Percentiles rank a stretch among this genome's conserved stretches.
These are phyloP conservation scores for Fusarium siculi DNA, from an alignment of 2,329 filamentous ascomycete species.

Conservation along the genomic window DNA sequence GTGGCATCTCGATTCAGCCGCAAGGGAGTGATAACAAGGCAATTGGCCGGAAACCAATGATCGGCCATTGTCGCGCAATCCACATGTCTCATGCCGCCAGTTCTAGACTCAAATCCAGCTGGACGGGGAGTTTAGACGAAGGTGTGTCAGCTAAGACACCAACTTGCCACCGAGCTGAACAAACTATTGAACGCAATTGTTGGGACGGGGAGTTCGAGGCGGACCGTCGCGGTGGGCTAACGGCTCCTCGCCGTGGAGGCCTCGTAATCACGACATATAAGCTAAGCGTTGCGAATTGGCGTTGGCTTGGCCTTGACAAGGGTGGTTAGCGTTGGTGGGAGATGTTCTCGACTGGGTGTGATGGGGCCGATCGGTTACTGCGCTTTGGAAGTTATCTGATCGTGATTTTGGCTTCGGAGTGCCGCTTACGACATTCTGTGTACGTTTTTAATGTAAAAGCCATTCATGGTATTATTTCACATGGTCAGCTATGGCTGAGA, in stretches of 20 bases:
- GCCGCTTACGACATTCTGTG: not conserved
- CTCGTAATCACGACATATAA: constrained; percentile 2
- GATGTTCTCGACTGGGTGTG: not conserved
- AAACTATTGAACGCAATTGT: not conserved
- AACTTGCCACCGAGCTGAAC: not conserved
- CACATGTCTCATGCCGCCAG: not conserved
- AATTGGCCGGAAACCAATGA: not conserved
- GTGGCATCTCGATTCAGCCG: not conserved
- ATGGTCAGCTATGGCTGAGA: no score
- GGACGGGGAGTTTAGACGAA: not conserved
- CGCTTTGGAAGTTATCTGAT: not conserved
- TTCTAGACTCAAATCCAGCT: not conserved
- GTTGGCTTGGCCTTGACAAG: not conserved
- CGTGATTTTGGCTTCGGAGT: not conserved
- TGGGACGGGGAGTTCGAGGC: not conserved
- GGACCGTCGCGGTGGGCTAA: not conserved
- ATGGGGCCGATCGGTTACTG: not conserved
- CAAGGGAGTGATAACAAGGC: not conserved
- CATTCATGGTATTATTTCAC: rapidly evolving
- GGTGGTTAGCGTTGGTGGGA: not conserved
- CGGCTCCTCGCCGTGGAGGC: not conserved
- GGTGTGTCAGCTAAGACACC: not conserved
- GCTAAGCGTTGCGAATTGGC: not conserved
- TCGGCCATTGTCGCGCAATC: not conserved
- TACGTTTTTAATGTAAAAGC: no score